A percentile compares a stretch with the other conserved stretches of the same genome.
Evolutionary conservation across 169 alveolate genomes (phyloP).

Genomic region (Theileria parva): DNA sequence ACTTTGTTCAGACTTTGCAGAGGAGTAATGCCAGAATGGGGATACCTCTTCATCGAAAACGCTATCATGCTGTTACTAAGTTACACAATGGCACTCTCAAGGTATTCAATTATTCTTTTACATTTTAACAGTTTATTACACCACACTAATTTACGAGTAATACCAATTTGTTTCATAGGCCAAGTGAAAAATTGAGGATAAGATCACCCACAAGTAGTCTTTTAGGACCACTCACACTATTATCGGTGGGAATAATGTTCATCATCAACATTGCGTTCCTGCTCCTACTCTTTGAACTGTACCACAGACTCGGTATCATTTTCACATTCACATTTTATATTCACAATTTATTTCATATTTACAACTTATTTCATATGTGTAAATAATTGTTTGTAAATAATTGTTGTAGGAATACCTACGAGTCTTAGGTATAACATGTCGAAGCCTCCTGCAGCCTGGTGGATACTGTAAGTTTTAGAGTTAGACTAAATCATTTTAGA

Average conservation of each 20-base stretch:
- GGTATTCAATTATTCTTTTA: too few relatives aligned
- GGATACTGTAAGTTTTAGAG: slow-evolving; percentile 70
- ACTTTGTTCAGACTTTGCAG: slow-evolving; percentile 75
- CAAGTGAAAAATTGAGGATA: slow-evolving; percentile 73
- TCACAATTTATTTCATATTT: not conserved
- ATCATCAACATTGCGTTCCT: slow-evolving; percentile 66
- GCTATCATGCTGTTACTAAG: slow-evolving; percentile 75
- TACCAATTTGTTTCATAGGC: slow-evolving; percentile 53
- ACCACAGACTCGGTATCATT: slow-evolving; percentile 22
- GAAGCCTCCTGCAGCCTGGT: slow-evolving; percentile 82
- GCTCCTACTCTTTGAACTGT: slow-evolving; percentile 52
- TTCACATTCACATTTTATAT: not conserved
- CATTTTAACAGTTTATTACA: too few relatives aligned
- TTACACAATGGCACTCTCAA: slow-evolving; percentile 78
- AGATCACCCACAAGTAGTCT: slow-evolving; percentile 85
- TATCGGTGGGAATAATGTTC: slow-evolving; percentile 76
- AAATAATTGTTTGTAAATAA: not conserved
- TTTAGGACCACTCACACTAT: slow-evolving; percentile 81
- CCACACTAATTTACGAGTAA: too few relatives aligned
- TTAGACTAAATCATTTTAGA: slow-evolving; percentile 42
- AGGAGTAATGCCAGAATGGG: slow-evolving; percentile 85
- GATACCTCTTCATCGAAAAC: slow-evolving; percentile 78
- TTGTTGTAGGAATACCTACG: slow-evolving; percentile 56
- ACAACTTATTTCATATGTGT: not conserved
- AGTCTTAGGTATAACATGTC: slow-evolving; percentile 65